These are phyloP conservation scores for Dioscorea cayenensis DNA, from an alignment of 116 monocot genomes.

Conservation along the genomic window DNA sequence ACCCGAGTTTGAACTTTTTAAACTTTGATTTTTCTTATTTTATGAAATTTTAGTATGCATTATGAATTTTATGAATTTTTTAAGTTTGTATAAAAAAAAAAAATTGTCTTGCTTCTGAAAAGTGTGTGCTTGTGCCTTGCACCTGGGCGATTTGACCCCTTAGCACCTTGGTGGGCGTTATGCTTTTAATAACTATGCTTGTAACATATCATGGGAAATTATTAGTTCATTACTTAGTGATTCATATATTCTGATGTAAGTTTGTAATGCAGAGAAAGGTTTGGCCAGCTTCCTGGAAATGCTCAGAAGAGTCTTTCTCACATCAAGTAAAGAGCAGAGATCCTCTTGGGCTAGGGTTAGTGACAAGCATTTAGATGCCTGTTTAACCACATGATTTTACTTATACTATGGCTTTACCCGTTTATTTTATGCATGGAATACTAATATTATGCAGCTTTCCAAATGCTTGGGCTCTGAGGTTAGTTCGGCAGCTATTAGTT, in stretches of 20 bases:
- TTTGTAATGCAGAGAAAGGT: conserved; percentile 21
- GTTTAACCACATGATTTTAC: background rate
- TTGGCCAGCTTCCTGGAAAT: conserved; percentile 76
- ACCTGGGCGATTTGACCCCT: too few relatives aligned
- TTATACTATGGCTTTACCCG: too few relatives aligned
- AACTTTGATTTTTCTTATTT: too few relatives aligned
- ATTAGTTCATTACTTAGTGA: background rate
- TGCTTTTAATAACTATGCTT: too few relatives aligned
- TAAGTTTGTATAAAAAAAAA: too few relatives aligned
- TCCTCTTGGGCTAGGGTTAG: conserved; percentile 85
- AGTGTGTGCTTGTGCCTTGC: too few relatives aligned
- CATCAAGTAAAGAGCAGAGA: conserved; percentile 71
- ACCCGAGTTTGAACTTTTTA: too few relatives aligned
- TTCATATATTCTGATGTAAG: conserved; percentile 2
- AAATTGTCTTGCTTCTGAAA: too few relatives aligned
- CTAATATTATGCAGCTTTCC: conserved; percentile 54
- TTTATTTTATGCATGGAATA: background rate
- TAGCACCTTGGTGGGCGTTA: too few relatives aligned
- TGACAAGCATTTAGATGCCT: background rate
- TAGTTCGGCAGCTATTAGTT: conserved; percentile 69
- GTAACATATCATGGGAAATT: too few relatives aligned
- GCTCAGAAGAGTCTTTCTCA: conserved; percentile 83
- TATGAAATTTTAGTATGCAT: too few relatives aligned
- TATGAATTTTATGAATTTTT: too few relatives aligned
- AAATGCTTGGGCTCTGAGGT: conserved; percentile 70